Evolutionary conservation across 1,284 basidiomycete species (phyloP).

Genomic region (Cryptococcus sp.): DNA sequence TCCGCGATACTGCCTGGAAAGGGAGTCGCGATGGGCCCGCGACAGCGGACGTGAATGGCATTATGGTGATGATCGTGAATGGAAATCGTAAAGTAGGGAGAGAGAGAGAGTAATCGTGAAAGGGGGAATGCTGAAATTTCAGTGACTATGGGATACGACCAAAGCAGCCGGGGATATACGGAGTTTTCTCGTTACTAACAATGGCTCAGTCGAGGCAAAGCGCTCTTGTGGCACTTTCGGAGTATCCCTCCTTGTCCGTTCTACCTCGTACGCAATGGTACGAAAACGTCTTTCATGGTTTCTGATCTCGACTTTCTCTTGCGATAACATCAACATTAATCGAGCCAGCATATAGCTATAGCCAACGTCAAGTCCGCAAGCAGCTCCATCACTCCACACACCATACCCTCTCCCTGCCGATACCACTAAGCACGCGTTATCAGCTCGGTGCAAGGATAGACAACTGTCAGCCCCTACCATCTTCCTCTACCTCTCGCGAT

Average conservation of each 20-base stretch:
- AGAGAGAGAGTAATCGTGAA: not conserved
- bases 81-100: conserved; percentile 3
- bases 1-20: conserved; percentile 6
- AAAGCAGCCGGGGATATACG: conserved; percentile 2
- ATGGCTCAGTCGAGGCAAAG: not conserved
- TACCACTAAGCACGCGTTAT: too few relatives aligned
- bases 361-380: too few relatives aligned
- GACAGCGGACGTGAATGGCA: conserved; percentile 18
- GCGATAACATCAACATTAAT: too few relatives aligned
- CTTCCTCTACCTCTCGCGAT: not conserved
- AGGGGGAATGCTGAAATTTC: not conserved
- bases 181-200: not conserved
- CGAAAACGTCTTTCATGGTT: too few relatives aligned
- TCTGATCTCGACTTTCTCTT: not conserved
- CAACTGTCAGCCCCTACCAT: too few relatives aligned
- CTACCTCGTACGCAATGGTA: too few relatives aligned
- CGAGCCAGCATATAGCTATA: too few relatives aligned
- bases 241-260: too few relatives aligned
- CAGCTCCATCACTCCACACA: too few relatives aligned
- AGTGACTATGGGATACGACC: not conserved
- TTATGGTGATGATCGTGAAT: conserved; percentile 2
- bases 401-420: too few relatives aligned
- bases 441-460: too few relatives aligned
- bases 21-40: conserved; percentile 23
- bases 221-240: not conserved